Conservation (phyloP, 2,329 filamentous ascomycete genomes). For the Pseudocercospora pini-densiflorae region DNA sequence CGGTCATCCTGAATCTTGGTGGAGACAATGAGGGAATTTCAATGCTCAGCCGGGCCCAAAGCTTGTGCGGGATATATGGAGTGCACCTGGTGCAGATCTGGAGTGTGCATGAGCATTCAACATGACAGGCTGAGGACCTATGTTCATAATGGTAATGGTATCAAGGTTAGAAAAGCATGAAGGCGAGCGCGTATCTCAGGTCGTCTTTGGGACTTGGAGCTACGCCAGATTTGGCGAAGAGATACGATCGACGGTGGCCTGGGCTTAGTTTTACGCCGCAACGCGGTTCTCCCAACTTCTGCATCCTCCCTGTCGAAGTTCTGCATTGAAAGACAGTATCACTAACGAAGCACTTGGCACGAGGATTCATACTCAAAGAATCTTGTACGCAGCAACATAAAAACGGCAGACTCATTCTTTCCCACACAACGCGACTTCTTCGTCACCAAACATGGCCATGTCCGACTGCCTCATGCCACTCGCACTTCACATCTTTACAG, state of each 20-base stretch:
- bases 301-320: no score
- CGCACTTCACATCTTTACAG: no score
- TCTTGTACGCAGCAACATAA: no score
- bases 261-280: background rate
- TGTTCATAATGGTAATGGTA: background rate
- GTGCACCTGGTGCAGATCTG: background rate
- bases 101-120: background rate
- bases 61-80: constrained; percentile 1
- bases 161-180: background rate
- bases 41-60: background rate
- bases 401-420: no score
- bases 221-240: background rate
- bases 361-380: no score
- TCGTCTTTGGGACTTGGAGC: background rate
- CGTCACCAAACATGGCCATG: no score
- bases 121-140: constrained; percentile 2
- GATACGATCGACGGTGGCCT: background rate
- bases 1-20: background rate
- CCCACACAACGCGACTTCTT: no score
- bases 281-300: no score
- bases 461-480: no score
- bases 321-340: no score
- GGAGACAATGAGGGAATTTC: constrained; percentile 1
- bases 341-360: no score
- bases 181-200: background rate